These are phyloP conservation scores for Hanseniaspora valbyensis DNA, from an alignment of 805 yeast genomes.

Conservation along the genomic window DNA sequence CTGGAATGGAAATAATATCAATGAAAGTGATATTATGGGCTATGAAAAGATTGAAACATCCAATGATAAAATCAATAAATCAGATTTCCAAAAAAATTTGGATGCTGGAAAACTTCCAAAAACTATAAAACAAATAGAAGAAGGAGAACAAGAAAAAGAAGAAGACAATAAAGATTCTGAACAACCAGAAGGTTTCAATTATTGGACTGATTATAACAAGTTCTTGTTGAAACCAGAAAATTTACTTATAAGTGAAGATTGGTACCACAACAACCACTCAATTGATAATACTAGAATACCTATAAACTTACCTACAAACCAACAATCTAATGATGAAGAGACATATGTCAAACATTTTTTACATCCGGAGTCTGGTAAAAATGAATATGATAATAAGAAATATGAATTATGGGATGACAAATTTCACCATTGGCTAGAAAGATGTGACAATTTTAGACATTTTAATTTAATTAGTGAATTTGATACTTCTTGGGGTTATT, in stretches of 20 bases:
- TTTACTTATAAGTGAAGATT: constrained; percentile 43
- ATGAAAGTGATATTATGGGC: constrained; percentile 15
- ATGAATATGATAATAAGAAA: constrained; percentile 41
- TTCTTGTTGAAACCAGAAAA: constrained; percentile 55
- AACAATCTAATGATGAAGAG: constrained; percentile 14
- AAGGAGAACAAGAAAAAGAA: neutral
- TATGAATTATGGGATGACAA: constrained; percentile 47
- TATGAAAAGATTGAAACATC: constrained; percentile 26
- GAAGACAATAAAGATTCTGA: constrained; percentile 24
- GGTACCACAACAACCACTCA: constrained; percentile 36
- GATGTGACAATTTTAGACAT: constrained; percentile 65
- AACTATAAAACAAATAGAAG: constrained; percentile 21
- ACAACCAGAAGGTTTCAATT: constrained; percentile 35
- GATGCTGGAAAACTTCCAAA: constrained; percentile 36
- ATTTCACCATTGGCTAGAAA: constrained; percentile 56
- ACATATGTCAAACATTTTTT: constrained; percentile 31
- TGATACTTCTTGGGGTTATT: constrained; percentile 81
- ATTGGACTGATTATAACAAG: constrained; percentile 74
- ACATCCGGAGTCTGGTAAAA: constrained; percentile 44
- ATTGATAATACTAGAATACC: constrained; percentile 2
- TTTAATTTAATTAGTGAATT: constrained; percentile 57
- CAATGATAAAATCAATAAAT: constrained; percentile 35
- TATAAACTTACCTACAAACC: constrained; percentile 5
- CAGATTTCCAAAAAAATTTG: constrained; percentile 52
- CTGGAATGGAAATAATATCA: constrained; percentile 13